Conservation (phyloP, 2,329 filamentous ascomycete species). For the Aspergillus texensis region DNA sequence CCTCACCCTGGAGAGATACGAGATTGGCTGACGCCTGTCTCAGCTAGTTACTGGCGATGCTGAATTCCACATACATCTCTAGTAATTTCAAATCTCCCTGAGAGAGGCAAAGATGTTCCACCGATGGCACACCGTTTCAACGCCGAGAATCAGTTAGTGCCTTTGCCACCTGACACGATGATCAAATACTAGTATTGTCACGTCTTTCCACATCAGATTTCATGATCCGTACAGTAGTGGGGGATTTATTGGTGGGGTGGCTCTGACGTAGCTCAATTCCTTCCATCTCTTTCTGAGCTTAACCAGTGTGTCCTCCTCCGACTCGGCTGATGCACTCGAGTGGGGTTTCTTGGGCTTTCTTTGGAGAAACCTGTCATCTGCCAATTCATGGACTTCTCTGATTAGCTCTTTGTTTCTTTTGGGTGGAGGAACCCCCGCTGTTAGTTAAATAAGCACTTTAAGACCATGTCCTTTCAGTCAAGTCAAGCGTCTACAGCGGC, state of each 20-base stretch:
- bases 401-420: neutral
- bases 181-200: neutral
- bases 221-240: neutral
- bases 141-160: neutral
- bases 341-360: neutral
- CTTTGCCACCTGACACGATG: neutral
- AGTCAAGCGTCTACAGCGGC: neutral
- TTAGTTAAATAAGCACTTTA: neutral
- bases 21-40: slow-evolving; percentile 1
- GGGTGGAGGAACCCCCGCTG: neutral
- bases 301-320: neutral
- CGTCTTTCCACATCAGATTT: neutral
- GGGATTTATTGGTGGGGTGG: neutral
- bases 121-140: neutral
- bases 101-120: neutral
- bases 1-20: slow-evolving; percentile 4
- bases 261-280: neutral
- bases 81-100: neutral
- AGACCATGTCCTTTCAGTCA: neutral
- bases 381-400: neutral
- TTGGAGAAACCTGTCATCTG: neutral
- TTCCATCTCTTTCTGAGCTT: neutral
- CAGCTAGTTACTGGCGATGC: neutral
- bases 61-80: neutral
- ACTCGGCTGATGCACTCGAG: neutral